A percentile compares a stretch with the other conserved stretches of the same genome.
phyloP scores from a whole-genome alignment of 495 filamentous ascomycete species.

The Neurospora pannonica region DNA sequence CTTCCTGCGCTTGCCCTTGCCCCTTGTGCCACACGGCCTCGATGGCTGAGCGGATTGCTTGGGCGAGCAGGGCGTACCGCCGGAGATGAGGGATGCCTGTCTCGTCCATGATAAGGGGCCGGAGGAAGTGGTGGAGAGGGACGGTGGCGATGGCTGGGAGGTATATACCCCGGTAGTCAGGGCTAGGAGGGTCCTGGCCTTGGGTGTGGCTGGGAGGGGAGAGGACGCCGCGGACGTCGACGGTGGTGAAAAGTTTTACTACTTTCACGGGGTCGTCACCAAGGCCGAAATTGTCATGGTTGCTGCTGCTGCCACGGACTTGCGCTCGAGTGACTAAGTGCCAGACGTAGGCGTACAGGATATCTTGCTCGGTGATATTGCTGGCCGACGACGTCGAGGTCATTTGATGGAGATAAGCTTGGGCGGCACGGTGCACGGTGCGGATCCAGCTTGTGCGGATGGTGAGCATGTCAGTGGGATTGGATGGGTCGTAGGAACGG shows the following conservation, averaged over 20 bases:
- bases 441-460: neutral
- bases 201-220: neutral
- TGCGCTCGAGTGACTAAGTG: neutral
- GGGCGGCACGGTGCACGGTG: neutral
- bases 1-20: neutral
- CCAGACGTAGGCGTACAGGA: neutral
- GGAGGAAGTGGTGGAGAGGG: neutral
- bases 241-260: neutral
- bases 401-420: neutral
- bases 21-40: neutral
- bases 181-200: neutral
- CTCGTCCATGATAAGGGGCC: neutral
- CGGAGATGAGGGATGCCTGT: neutral
- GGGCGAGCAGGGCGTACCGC: neutral
- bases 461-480: neutral
- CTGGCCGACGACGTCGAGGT: neutral
- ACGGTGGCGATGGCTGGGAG: neutral
- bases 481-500: neutral
- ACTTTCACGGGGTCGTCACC: neutral
- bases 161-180: neutral
- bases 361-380: neutral
- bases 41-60: neutral
- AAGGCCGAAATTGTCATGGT: neutral
- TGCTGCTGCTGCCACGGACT: neutral
- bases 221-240: neutral